Conservation (phyloP, 208 protist species). For the Kentomonas sorsogonicus region DNA sequence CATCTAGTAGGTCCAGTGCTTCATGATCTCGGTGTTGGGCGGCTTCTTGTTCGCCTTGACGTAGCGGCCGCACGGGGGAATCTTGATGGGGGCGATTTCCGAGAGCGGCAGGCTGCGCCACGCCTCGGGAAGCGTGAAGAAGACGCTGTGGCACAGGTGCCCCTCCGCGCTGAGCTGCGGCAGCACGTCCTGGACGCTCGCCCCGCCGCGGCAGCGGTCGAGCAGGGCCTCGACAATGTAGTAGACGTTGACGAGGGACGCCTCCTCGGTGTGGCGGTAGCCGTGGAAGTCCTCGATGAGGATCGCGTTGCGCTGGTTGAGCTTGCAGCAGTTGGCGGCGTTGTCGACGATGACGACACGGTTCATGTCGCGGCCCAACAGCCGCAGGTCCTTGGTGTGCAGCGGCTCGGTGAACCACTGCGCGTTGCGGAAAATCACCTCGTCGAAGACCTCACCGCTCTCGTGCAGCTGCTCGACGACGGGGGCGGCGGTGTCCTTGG, state of each 20-base stretch:
- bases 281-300: constrained; percentile 89
- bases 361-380: constrained; percentile 88
- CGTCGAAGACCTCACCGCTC: constrained; percentile 77
- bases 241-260: constrained; percentile 85
- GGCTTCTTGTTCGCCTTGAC: constrained; percentile 49
- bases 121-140: constrained; percentile 46
- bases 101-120: constrained; percentile 68
- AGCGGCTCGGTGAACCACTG: constrained; percentile 90
- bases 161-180: constrained; percentile 41
- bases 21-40: constrained; percentile 58
- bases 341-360: constrained; percentile 90
- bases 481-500: constrained; percentile 75
- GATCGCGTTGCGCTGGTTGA: constrained; percentile 79
- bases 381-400: constrained; percentile 89
- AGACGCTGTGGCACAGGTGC: constrained; percentile 56
- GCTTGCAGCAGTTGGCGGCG: constrained; percentile 87
- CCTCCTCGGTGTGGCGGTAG: constrained; percentile 42
- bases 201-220: constrained; percentile 26
- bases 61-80: constrained; percentile 73
- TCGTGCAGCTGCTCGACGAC: constrained; percentile 80
- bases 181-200: constrained; percentile 44
- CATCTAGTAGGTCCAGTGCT: constrained; percentile 76
- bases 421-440: constrained; percentile 81
- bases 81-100: constrained; percentile 72
- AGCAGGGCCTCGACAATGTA: constrained; percentile 79